These are phyloP conservation scores for Dictyostelium intermedium DNA, from an alignment of 78 protist species.

Conservation along the genomic window DNA sequence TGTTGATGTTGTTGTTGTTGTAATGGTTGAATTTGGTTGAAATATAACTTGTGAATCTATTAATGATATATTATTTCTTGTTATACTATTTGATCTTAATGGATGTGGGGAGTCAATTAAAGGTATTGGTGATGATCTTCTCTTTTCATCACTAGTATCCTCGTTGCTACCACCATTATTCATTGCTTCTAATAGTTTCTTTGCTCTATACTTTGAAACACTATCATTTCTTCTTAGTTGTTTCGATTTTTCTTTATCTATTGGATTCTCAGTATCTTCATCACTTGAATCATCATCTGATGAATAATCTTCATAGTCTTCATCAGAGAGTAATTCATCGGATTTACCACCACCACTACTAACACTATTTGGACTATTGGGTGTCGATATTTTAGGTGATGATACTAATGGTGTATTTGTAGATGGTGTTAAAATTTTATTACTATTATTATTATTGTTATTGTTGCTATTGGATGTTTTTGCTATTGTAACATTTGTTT, in stretches of 20 bases:
- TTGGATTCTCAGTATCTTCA: conserved; percentile 8
- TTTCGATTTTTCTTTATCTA: neutral
- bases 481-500: neutral
- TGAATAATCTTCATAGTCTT: neutral
- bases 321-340: neutral
- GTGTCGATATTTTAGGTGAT: neutral
- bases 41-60: neutral
- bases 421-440: neutral
- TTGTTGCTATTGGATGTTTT: neutral
- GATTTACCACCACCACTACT: neutral
- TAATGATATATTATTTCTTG: neutral
- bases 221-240: conserved; percentile 7
- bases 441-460: neutral
- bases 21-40: neutral
- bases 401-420: neutral
- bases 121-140: neutral
- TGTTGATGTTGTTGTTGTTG: neutral
- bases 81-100: neutral
- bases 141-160: neutral
- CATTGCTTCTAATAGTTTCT: neutral
- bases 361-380: neutral
- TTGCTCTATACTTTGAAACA: conserved; percentile 2
- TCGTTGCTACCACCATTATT: neutral
- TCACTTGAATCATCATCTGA: neutral
- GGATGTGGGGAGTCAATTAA: neutral